phyloP scores from a whole-genome alignment of 345 rosid species.

The Carallia brachiata region DNA sequence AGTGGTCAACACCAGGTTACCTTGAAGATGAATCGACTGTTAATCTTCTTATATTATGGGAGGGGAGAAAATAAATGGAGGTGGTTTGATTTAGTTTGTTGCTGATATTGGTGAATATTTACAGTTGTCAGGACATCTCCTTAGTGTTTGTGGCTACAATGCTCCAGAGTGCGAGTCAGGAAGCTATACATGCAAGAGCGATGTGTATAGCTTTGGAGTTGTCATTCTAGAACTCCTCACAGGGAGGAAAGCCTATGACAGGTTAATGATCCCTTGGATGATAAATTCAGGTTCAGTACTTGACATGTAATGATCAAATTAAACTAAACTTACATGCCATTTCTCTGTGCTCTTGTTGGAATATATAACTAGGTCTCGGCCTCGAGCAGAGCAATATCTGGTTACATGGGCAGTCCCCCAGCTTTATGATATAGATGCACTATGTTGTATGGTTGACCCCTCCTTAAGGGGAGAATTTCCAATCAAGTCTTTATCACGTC shows the following conservation, averaged over 20 bases:
- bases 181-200: conserved; percentile 80
- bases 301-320: neutral
- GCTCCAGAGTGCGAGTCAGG: conserved; percentile 84
- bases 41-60: too few relatives aligned
- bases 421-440: conserved; percentile 87
- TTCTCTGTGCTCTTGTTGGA: neutral
- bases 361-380: conserved; percentile 50
- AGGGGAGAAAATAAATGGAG: too few relatives aligned
- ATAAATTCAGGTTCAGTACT: neutral
- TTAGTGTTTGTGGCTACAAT: conserved; percentile 44
- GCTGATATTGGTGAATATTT: conserved; percentile 15
- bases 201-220: conserved; percentile 89
- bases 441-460: conserved; percentile 86
- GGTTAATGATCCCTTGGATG: conserved; percentile 38
- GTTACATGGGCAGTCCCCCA: conserved; percentile 85
- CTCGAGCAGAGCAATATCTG: conserved; percentile 73
- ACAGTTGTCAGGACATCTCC: conserved; percentile 49
- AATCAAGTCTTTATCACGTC: conserved; percentile 82
- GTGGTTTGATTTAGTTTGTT: neutral
- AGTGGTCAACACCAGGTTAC: too few relatives aligned
- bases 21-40: too few relatives aligned
- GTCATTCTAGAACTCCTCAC: conserved; percentile 95
- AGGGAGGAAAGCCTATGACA: conserved; percentile 73
- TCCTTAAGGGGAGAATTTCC: conserved; percentile 61
- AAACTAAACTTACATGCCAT: neutral